A percentile compares a stretch with the other conserved stretches of the same genome.
Conservation (phyloP, 495 filamentous ascomycete genomes). For the Penicillium antarcticum region DNA sequence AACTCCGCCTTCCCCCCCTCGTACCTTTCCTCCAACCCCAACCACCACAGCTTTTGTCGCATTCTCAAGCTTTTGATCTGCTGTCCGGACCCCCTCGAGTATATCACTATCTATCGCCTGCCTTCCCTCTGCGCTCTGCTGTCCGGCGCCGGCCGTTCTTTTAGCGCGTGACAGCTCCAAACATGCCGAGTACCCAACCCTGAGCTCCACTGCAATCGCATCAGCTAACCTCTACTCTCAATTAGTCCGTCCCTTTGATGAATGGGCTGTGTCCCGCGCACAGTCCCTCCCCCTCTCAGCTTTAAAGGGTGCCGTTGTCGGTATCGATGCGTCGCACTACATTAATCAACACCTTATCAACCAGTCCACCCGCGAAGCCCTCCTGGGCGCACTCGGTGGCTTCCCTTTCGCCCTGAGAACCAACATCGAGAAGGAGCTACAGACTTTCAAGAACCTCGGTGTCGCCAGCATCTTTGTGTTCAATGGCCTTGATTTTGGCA, state of each 20-base stretch:
- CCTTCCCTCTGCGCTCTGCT: conserved; percentile 21
- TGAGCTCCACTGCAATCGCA: conserved; percentile 2
- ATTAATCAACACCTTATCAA: conserved; percentile 69
- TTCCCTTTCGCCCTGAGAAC: conserved; percentile 71
- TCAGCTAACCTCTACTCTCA: conserved; percentile 8
- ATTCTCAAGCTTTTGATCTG: conserved; percentile 8
- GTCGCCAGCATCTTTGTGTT: conserved; percentile 83
- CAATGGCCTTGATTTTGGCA: conserved; percentile 74
- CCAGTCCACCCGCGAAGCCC: conserved; percentile 69
- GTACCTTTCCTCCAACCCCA: neutral
- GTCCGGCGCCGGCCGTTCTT: conserved; percentile 32
- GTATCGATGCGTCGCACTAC: conserved; percentile 89
- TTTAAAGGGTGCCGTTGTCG: conserved; percentile 69
- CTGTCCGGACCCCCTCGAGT: conserved; percentile 6
- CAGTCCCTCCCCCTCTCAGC: conserved; percentile 56
- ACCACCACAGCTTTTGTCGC: conserved; percentile 8
- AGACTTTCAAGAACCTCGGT: conserved; percentile 55
- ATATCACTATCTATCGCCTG: neutral
- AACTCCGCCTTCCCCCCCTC: conserved; percentile 18
- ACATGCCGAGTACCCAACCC: conserved; percentile 41
- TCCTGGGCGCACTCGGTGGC: conserved; percentile 86
- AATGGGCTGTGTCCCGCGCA: conserved; percentile 50
- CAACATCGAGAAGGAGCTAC: conserved; percentile 71
- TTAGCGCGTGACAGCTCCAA: conserved; percentile 26
- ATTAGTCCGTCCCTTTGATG: conserved; percentile 59